Base-by-base conservation (phyloP, 306 rosid genomes). In the Quercus parvula region DNA sequence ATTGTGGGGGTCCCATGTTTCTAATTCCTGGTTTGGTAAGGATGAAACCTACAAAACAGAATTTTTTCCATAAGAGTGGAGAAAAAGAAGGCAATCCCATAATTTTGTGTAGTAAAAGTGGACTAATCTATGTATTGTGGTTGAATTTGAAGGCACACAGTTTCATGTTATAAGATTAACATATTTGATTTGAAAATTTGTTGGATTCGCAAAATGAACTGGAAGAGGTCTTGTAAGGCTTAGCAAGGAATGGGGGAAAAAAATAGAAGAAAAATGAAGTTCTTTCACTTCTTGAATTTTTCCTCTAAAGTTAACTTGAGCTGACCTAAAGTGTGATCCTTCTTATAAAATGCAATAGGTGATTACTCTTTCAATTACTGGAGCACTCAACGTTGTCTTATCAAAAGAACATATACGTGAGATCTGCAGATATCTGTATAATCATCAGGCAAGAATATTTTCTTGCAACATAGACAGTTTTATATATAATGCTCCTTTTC, bases 1-100 rank as follows among this genome's bases (percentile, higher is more conserved):
- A 93, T 85, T 93, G 91, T 83, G 98, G 93, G 49, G 98, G 97
- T 63, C 98, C 95, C 17, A 91, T 93, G 98, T 93, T 93, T 90
- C 93, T 93, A 56, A 18, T 91, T 84, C 98, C 98, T 67, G 98
- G 98, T 71, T 84, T 94, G 91, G 98, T 91, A 79, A 81, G 81
- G 33, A 14, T 30, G 46, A 44, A 44, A 44, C 51, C 51, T 44
- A 10, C 13, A 10, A 44, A 44, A 8, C 2, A 0, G 13, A 44
- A 8, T 2, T 10, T 44, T 35, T 35, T 35, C 41, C 41, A 35
- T 35, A 35, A 35, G 41, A 35, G 41, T 35, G 41, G 41, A 6
- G 70, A 63, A 30, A 28, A 63, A 63, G 41, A 63, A 27, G 20
- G 14, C 20, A 5, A 4, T 30, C 15, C 20, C 20, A 14, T 63